These are phyloP conservation scores for Salvia hispanica DNA, from an alignment of 257 asterid genomes.

Conservation along the genomic window DNA sequence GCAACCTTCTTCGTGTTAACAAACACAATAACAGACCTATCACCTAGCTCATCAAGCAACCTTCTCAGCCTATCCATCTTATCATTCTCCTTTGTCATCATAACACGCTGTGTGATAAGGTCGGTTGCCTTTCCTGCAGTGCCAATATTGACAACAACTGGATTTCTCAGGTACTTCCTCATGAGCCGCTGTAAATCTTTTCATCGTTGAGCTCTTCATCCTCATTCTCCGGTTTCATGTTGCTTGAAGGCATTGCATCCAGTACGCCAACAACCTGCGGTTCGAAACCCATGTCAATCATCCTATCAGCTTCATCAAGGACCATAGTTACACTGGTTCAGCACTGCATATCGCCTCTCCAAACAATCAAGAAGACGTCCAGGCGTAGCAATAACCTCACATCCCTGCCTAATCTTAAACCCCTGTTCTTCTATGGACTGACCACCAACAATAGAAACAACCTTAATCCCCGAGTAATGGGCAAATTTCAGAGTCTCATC, in stretches of 20 bases:
- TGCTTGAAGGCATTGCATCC: slow-evolving; percentile 70
- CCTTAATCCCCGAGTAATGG: slow-evolving; percentile 52
- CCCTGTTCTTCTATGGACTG: slow-evolving; percentile 64
- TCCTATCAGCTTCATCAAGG: slow-evolving; percentile 66
- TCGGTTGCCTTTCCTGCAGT: slow-evolving; percentile 68
- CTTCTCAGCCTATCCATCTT: slow-evolving; percentile 51
- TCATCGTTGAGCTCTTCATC: slow-evolving; percentile 63
- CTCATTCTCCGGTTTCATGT: slow-evolving; percentile 64
- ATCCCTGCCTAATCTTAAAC: slow-evolving; percentile 53
- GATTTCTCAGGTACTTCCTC: slow-evolving; percentile 60
- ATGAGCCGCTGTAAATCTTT: slow-evolving; percentile 57
- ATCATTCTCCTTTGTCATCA: slow-evolving; percentile 58
- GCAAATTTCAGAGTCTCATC: slow-evolving; percentile 54
- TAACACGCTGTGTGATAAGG: slow-evolving; percentile 53
- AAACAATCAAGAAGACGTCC: slow-evolving; percentile 62
- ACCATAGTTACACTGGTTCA: slow-evolving; percentile 64
- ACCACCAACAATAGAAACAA: slow-evolving; percentile 62
- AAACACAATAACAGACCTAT: slow-evolving; percentile 62
- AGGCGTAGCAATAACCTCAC: slow-evolving; percentile 67
- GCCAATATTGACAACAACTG: slow-evolving; percentile 63
- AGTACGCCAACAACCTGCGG: slow-evolving; percentile 63
- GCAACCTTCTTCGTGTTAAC: slow-evolving; percentile 59
- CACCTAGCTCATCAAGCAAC: slow-evolving; percentile 57
- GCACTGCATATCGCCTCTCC: slow-evolving; percentile 55
- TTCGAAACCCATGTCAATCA: slow-evolving; percentile 76